Percentiles rank a stretch among this genome's conserved stretches.
These are phyloP conservation scores for Colletotrichum sp. DNA, from an alignment of 2,329 filamentous ascomycete species.

Conservation along the genomic window DNA sequence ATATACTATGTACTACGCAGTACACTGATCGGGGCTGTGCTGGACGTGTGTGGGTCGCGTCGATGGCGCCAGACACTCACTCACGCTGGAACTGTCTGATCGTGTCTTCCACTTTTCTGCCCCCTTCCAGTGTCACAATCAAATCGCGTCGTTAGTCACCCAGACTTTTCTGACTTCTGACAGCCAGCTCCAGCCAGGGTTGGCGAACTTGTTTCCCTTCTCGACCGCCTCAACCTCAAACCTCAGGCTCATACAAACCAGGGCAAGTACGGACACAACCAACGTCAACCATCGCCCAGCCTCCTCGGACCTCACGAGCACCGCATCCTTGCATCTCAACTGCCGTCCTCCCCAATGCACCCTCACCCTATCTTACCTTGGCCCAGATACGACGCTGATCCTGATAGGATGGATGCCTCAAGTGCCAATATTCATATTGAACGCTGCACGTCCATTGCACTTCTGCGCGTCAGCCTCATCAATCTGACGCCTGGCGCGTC, in stretches of 20 bases:
- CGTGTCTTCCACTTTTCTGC: background rate
- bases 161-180: background rate
- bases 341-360: background rate
- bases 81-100: background rate
- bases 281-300: background rate
- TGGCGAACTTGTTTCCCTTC: background rate
- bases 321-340: background rate
- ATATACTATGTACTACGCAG: no score
- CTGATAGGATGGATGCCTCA: background rate
- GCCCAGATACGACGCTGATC: background rate
- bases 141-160: background rate
- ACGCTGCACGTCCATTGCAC: background rate
- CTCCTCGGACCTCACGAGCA: background rate
- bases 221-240: background rate
- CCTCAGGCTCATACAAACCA: no score
- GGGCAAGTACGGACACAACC: background rate
- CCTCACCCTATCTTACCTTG: background rate
- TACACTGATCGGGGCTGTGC: constrained; percentile 1
- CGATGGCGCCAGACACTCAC: background rate
- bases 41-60: background rate
- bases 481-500: background rate
- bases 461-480: background rate
- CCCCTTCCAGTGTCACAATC: background rate
- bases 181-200: background rate
- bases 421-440: background rate